A percentile compares a stretch with the other conserved stretches of the same genome.
These are phyloP conservation scores for Alternaria gansuensis DNA, from an alignment of 2,329 filamentous ascomycete genomes.

Conservation along the genomic window DNA sequence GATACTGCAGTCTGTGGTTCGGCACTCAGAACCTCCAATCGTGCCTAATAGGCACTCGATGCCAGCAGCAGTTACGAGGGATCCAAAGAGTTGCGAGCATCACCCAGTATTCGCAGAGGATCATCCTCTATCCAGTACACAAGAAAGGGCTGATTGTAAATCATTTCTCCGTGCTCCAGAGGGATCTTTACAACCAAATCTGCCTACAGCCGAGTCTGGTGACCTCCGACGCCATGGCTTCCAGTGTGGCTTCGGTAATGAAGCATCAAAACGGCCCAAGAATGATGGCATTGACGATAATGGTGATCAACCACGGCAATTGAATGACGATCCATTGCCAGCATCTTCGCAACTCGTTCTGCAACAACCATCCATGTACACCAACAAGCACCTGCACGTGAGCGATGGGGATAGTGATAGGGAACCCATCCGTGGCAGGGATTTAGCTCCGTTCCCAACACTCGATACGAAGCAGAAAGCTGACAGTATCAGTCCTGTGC, in stretches of 20 bases:
- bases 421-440: conserved; percentile 10
- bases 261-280: background rate
- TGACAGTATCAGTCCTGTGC: conserved; percentile 40
- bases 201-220: conserved; percentile 5
- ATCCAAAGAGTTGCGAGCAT: conserved; percentile 6
- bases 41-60: conserved; percentile 13
- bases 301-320: conserved; percentile 35
- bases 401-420: conserved; percentile 29
- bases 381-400: conserved; percentile 16
- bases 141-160: conserved; percentile 5
- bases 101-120: conserved; percentile 13
- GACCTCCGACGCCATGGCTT: background rate
- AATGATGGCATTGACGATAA: conserved; percentile 14
- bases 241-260: conserved; percentile 1
- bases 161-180: conserved; percentile 1
- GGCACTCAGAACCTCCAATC: conserved; percentile 36
- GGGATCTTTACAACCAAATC: conserved; percentile 4
- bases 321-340: conserved; percentile 34
- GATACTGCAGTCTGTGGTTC: conserved; percentile 42
- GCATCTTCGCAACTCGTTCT: background rate
- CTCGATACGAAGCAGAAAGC: conserved; percentile 12
- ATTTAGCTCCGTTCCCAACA: conserved; percentile 10
- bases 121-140: conserved; percentile 1
- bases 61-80: conserved; percentile 12
- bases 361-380: conserved; percentile 22